phyloP scores from a whole-genome alignment of 345 rosid species.

The Clarkia xantiana region DNA sequence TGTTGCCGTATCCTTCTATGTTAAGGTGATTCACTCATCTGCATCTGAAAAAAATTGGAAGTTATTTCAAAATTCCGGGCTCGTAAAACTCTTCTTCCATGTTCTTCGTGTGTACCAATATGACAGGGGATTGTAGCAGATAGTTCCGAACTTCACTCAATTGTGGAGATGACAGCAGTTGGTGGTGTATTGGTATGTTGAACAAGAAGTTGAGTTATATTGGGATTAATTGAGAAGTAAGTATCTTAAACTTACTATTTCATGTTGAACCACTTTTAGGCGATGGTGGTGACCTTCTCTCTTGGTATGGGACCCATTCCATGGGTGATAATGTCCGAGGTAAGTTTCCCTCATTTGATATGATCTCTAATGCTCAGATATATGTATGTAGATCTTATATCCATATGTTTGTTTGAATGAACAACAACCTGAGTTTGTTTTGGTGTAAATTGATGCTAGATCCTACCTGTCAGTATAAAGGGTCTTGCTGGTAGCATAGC shows the following conservation, averaged over 20 bases:
- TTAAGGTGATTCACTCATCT: slow-evolving; percentile 28
- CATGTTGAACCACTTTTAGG: slow-evolving; percentile 22
- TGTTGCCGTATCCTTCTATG: slow-evolving; percentile 52
- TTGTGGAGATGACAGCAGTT: slow-evolving; percentile 47
- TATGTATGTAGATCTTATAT: not conserved
- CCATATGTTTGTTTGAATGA: not conserved
- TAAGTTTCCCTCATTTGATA: slow-evolving; percentile 7
- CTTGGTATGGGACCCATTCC: slow-evolving; percentile 92
- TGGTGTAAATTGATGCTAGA: slow-evolving; percentile 29
- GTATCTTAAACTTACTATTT: slow-evolving; percentile 2
- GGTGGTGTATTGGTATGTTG: slow-evolving; percentile 77
- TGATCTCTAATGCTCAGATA: too few species aligned
- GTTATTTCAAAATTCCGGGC: not conserved
- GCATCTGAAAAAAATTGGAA: not conserved
- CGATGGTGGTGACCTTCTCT: slow-evolving; percentile 58
- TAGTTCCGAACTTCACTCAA: slow-evolving; percentile 37
- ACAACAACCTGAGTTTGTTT: not conserved
- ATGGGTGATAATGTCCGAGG: slow-evolving; percentile 99
- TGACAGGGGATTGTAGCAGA: slow-evolving; percentile 37
- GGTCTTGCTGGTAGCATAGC: slow-evolving; percentile 92
- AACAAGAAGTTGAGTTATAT: not conserved
- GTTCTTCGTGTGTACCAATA: not conserved
- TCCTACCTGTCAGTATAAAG: slow-evolving; percentile 80
- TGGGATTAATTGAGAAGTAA: not conserved
- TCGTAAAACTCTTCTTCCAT: not conserved